Conservation (phyloP, 2,329 filamentous ascomycete genomes). For the Cytospora mali region DNA sequence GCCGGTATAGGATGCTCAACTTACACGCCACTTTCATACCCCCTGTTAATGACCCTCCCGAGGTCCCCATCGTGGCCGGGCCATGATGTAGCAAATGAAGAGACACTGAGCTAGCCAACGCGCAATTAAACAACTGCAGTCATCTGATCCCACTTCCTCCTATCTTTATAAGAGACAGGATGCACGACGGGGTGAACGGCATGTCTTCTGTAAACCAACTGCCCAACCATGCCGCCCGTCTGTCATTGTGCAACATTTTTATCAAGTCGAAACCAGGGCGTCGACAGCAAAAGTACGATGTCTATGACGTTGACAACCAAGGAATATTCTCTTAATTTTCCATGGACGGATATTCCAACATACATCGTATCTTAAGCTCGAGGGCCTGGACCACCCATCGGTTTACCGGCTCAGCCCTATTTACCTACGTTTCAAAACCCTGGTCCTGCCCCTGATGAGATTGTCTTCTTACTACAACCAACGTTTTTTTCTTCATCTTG, state of each 20-base stretch:
- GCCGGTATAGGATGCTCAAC: neutral
- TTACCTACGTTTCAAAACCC: constrained; percentile 2
- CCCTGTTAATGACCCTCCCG: constrained; percentile 16
- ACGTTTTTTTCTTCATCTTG: neutral
- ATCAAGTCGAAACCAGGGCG: constrained; percentile 18
- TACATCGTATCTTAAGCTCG: constrained; percentile 1
- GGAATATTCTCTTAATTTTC: neutral
- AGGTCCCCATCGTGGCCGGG: constrained; percentile 11
- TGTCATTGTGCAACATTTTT: constrained; percentile 5
- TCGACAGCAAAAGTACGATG: constrained; percentile 8
- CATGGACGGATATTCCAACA: neutral
- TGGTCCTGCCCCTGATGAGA: constrained; percentile 1
- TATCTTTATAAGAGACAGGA: neutral
- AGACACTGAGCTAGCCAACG: constrained; percentile 5
- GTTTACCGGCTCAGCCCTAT: neutral
- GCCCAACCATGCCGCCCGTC: neutral
- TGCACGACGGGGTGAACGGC: neutral
- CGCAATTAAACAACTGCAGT: neutral
- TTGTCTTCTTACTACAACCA: constrained; percentile 10
- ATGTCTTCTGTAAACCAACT: neutral
- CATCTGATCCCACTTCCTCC: neutral
- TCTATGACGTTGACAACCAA: neutral
- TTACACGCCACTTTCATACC: neutral
- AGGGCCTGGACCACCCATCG: constrained; percentile 2
- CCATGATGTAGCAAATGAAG: constrained; percentile 12